These are phyloP conservation scores for Amborella trichopoda DNA, from an alignment of 164 flowering plant genomes.

Conservation along the genomic window DNA sequence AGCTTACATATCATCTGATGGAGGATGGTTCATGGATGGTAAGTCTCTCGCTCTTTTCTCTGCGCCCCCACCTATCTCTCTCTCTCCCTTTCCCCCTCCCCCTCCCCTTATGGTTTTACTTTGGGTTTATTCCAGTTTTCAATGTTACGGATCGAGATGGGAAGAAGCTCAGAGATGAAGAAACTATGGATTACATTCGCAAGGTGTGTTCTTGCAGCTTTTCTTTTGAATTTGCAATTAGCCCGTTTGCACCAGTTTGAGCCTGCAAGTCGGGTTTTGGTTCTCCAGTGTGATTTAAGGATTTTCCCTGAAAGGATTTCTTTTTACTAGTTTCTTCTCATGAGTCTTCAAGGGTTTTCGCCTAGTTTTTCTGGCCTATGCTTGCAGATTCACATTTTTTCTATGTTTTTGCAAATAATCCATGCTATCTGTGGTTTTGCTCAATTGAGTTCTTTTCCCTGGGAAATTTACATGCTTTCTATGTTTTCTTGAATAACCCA, in stretches of 20 bases:
- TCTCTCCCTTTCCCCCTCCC: constrained; percentile 4
- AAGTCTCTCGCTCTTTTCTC: constrained; percentile 31
- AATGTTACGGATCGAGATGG: constrained; percentile 79
- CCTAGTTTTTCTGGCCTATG: not conserved
- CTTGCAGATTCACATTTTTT: not conserved
- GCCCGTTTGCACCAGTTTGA: not conserved
- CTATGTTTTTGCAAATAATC: too few species aligned
- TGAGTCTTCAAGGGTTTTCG: not conserved
- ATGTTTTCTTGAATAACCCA: too few species aligned
- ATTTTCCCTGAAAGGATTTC: not conserved
- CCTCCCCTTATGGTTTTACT: not conserved
- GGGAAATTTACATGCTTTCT: too few species aligned
- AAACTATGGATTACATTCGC: constrained; percentile 43
- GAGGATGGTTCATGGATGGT: constrained; percentile 99
- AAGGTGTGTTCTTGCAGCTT: constrained; percentile 28
- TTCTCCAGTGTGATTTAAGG: not conserved
- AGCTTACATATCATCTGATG: constrained; percentile 92
- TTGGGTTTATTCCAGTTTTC: constrained; percentile 40
- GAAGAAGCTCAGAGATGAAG: constrained; percentile 72
- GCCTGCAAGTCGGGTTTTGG: not conserved
- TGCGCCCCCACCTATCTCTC: constrained; percentile 35
- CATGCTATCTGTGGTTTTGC: too few species aligned
- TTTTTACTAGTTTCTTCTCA: not conserved
- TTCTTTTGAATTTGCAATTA: not conserved
- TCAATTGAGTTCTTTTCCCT: too few species aligned